Conservation (phyloP, 306 rosid species). For the Nissolia schottii region DNA sequence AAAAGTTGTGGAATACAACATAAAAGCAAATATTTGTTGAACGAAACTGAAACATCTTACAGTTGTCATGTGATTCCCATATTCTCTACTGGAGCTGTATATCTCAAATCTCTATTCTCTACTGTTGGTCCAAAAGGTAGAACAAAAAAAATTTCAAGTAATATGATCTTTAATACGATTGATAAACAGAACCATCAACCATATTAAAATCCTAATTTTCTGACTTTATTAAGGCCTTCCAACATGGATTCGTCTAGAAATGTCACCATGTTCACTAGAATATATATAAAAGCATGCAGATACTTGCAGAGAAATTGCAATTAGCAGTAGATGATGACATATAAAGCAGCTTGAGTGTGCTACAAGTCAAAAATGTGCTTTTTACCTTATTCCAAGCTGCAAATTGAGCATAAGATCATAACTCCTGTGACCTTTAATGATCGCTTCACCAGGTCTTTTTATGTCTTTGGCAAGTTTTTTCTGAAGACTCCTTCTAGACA, state of each 20-base stretch:
- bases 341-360: background rate
- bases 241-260: background rate
- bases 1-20: slow-evolving; percentile 21
- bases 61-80: slow-evolving; percentile 11
- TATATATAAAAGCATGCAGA: background rate
- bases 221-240: background rate
- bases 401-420: slow-evolving; percentile 88
- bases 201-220: background rate
- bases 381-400: slow-evolving; percentile 95
- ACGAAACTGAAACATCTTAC: slow-evolving; percentile 20
- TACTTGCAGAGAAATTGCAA: background rate
- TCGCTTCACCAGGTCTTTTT: slow-evolving; percentile 82
- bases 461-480: slow-evolving; percentile 65
- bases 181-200: background rate
- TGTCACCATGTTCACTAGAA: slow-evolving; percentile 1
- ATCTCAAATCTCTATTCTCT: background rate
- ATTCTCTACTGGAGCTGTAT: background rate
- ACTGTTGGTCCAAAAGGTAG: background rate
- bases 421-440: slow-evolving; percentile 91
- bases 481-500: slow-evolving; percentile 53
- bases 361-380: slow-evolving; percentile 7
- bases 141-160: background rate
- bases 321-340: slow-evolving; percentile 10
- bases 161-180: background rate
- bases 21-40: slow-evolving; percentile 13